These are phyloP conservation scores for Hyphochytrium catenoides DNA, from an alignment of 352 stramenopile species.

Conservation along the genomic window DNA sequence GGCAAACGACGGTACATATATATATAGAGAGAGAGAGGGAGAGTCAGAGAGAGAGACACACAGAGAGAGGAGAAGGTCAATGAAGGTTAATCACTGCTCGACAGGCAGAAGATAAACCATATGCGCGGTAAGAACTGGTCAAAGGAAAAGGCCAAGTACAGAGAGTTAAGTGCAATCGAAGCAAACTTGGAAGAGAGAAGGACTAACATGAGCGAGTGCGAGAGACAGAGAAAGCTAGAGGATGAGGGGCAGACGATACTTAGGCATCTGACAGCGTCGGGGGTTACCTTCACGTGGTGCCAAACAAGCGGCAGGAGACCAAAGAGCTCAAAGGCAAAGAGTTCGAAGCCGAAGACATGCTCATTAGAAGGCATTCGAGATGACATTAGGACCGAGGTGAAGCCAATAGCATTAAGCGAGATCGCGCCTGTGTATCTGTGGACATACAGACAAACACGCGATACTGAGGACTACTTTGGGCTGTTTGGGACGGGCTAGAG, in stretches of 20 bases:
- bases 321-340: conserved; percentile 71
- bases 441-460: too few relatives aligned
- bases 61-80: too few relatives aligned
- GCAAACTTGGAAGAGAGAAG: conserved; percentile 3
- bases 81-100: conserved; percentile 15
- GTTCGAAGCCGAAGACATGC: conserved; percentile 67
- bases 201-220: neutral
- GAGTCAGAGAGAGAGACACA: too few relatives aligned
- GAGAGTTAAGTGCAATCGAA: conserved; percentile 2
- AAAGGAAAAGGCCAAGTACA: neutral
- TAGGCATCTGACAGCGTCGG: too few relatives aligned
- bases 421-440: conserved; percentile 56
- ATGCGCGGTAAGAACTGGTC: neutral
- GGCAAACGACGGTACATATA: too few relatives aligned
- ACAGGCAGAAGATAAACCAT: neutral
- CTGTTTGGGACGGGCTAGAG: too few relatives aligned
- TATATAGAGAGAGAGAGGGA: too few relatives aligned
- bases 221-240: neutral
- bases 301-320: conserved; percentile 64
- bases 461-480: too few relatives aligned
- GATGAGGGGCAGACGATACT: too few relatives aligned
- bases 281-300: conserved; percentile 45
- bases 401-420: conserved; percentile 73
- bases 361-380: conserved; percentile 68
- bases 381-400: conserved; percentile 66